These are phyloP conservation scores for Aspergillus melleus DNA, from an alignment of 2,329 filamentous ascomycete species.

Conservation along the genomic window DNA sequence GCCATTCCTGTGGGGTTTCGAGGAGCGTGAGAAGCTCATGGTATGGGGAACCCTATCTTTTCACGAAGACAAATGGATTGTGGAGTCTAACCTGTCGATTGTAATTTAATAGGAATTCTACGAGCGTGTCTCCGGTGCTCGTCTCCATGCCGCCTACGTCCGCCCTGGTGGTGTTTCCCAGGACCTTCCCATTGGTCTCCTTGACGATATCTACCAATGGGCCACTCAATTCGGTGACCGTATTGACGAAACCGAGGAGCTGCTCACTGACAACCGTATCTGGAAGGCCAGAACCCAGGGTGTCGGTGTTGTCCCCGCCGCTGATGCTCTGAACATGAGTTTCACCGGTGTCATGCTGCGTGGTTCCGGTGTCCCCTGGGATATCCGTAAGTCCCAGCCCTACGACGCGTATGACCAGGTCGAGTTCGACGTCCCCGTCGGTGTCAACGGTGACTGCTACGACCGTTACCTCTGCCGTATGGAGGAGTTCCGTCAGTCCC, in stretches of 20 bases:
- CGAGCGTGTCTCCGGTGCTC: constrained; percentile 96
- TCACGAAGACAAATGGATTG: not conserved
- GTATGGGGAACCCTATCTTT: constrained; percentile 53
- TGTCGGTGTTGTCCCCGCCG: constrained; percentile 84
- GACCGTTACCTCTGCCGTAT: constrained; percentile 98
- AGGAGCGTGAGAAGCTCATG: constrained; percentile 99
- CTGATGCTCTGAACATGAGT: constrained; percentile 93
- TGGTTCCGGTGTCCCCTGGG: constrained; percentile 93
- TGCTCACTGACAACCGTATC: constrained; percentile 98
- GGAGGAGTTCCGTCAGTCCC: constrained; percentile 98
- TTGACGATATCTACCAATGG: constrained; percentile 99
- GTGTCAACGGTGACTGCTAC: constrained; percentile 97
- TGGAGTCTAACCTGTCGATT: not conserved
- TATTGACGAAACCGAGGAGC: constrained; percentile 97
- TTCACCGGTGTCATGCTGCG: constrained; percentile 98
- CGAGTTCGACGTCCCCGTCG: constrained; percentile 96
- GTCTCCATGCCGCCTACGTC: constrained; percentile 95
- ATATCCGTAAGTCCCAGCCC: constrained; percentile 92
- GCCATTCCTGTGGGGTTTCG: constrained; percentile 98
- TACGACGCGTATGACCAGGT: constrained; percentile 98
- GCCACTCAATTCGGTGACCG: constrained; percentile 98
- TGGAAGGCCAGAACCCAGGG: constrained; percentile 94
- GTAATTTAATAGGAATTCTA: constrained; percentile 80
- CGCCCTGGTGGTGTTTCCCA: constrained; percentile 95
- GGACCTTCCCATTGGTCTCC: constrained; percentile 87